These are phyloP conservation scores for Hippophae tibetana DNA, from an alignment of 306 rosid species.

Conservation along the genomic window DNA sequence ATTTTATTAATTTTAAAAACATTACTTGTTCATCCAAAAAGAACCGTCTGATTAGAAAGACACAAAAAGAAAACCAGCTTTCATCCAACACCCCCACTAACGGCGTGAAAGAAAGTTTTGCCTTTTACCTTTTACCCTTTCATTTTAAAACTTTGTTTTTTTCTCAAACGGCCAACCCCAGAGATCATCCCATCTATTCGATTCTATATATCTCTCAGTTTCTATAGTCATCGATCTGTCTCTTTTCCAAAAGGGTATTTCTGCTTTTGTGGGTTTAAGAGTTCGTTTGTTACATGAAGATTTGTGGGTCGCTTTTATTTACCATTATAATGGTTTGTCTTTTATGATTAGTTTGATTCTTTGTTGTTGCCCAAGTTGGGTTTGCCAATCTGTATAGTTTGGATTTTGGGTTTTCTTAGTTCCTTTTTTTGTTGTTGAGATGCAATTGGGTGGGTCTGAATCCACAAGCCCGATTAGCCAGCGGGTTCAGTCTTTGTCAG, in stretches of 20 bases:
- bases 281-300: slow-evolving; percentile 39
- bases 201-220: slow-evolving; percentile 9
- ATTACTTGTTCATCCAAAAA: too few relatives aligned
- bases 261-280: slow-evolving; percentile 16
- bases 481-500: slow-evolving; percentile 59
- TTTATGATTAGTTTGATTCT: slow-evolving; percentile 18
- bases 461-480: slow-evolving; percentile 46
- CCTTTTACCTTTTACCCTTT: background rate
- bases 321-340: slow-evolving; percentile 26
- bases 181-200: background rate
- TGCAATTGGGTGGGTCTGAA: slow-evolving; percentile 66
- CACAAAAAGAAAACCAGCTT: slow-evolving; percentile 37
- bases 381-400: slow-evolving; percentile 14
- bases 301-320: slow-evolving; percentile 43
- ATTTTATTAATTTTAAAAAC: slow-evolving; percentile 1
- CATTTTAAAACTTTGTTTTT: slow-evolving; percentile 4
- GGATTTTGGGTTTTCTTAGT: slow-evolving; percentile 14
- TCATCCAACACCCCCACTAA: slow-evolving; percentile 16
- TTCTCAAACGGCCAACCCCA: slow-evolving; percentile 14
- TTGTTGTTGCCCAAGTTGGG: slow-evolving; percentile 11
- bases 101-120: background rate
- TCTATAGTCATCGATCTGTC: slow-evolving; percentile 31
- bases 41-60: slow-evolving; percentile 9
- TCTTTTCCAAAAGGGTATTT: slow-evolving; percentile 14
- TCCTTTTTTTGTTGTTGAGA: slow-evolving; percentile 21